Conservation (phyloP, 169 alveolate species). For the Pseudocohnilembus persalinus region DNA sequence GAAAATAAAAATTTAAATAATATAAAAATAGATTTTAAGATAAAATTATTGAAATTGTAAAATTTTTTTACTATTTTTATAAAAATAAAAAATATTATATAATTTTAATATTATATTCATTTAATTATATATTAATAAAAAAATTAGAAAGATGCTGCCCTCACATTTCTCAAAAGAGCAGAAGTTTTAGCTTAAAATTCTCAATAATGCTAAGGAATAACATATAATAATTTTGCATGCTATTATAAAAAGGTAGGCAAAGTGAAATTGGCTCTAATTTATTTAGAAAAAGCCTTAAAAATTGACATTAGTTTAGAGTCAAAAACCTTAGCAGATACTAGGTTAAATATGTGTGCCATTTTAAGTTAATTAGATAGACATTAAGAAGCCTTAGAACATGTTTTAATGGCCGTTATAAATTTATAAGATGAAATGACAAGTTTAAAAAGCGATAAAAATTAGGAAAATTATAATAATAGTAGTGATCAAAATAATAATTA, state of each 20-base stretch:
- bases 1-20: too few species aligned
- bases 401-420: conserved; percentile 64
- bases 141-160: conserved; percentile 27
- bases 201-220: conserved; percentile 55
- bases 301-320: conserved; percentile 52
- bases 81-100: too few species aligned
- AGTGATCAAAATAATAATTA: neutral
- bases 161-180: conserved; percentile 54
- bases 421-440: conserved; percentile 57
- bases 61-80: neutral
- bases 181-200: conserved; percentile 38
- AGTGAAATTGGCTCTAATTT: conserved; percentile 67
- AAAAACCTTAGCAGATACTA: conserved; percentile 76
- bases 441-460: conserved; percentile 20
- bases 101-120: too few species aligned
- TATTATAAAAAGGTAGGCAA: conserved; percentile 76
- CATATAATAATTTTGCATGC: conserved; percentile 83
- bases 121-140: too few species aligned
- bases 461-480: neutral
- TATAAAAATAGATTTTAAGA: too few species aligned
- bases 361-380: conserved; percentile 74
- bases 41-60: too few species aligned
- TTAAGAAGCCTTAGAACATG: conserved; percentile 78
- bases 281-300: conserved; percentile 62
- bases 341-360: conserved; percentile 84